These are phyloP conservation scores for Blumeriella jaapii DNA, from an alignment of 2,329 filamentous ascomycete species.

Conservation along the genomic window DNA sequence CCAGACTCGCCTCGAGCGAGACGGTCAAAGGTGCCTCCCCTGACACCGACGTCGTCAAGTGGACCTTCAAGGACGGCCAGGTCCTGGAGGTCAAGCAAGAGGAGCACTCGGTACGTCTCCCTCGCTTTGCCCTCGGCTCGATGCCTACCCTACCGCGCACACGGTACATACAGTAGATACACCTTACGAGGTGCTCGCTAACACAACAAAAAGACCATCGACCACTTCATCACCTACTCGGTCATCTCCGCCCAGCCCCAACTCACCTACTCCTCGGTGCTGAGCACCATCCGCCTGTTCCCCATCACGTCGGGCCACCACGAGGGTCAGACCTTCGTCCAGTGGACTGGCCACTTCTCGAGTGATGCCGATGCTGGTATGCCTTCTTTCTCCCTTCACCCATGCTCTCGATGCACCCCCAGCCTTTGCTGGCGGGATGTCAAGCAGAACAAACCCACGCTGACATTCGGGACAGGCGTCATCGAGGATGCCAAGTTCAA, in stretches of 20 bases:
- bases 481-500: constrained; percentile 70
- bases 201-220: constrained; percentile 43
- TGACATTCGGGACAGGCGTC: constrained; percentile 37
- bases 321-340: constrained; percentile 54
- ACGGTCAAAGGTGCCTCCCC: constrained; percentile 48
- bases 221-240: constrained; percentile 66
- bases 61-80: constrained; percentile 60
- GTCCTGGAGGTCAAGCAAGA: constrained; percentile 64
- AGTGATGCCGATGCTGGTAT: constrained; percentile 58
- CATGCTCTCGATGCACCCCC: no score
- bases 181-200: no score
- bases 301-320: constrained; percentile 54
- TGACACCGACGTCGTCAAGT: constrained; percentile 58
- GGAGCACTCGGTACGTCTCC: constrained; percentile 54
- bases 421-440: not conserved
- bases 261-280: constrained; percentile 52
- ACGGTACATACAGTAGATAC: no score
- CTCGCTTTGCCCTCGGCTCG: not conserved
- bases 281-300: constrained; percentile 55
- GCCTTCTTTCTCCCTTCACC: constrained; percentile 21
- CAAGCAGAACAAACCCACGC: not conserved
- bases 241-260: constrained; percentile 56
- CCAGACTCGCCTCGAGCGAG: constrained; percentile 48
- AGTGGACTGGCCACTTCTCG: constrained; percentile 60
- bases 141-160: not conserved